Conservation (phyloP, 148 eudicot genomes). For the Diospyros lotus region DNA sequence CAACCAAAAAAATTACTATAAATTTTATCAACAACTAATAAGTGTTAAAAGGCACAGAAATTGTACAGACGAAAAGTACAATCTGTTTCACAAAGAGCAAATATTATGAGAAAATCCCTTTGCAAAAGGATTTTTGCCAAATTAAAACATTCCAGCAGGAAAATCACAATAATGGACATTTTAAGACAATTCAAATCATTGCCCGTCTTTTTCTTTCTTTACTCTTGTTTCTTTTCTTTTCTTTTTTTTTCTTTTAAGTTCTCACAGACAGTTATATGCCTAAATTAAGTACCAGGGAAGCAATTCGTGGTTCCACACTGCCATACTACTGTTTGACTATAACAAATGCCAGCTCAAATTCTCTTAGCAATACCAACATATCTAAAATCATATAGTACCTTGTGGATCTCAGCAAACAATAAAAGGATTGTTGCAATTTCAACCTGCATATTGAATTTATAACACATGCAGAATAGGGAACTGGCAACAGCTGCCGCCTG, state of each 20-base stretch:
- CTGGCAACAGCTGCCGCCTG: constrained; percentile 94
- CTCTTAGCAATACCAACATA: background rate
- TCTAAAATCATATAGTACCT: constrained; percentile 42
- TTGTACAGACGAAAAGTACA: background rate
- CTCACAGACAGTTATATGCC: background rate
- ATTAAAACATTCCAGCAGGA: background rate
- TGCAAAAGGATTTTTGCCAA: background rate
- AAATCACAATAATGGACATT: background rate
- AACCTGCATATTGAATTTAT: constrained; percentile 85
- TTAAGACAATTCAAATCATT: background rate
- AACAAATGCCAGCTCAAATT: background rate
- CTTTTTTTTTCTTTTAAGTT: background rate
- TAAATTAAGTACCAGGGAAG: background rate
- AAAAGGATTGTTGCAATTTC: constrained; percentile 82
- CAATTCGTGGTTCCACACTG: background rate
- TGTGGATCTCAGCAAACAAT: constrained; percentile 92
- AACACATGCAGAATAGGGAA: constrained; percentile 82
- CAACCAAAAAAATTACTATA: background rate
- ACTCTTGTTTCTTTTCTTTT: too few species aligned
- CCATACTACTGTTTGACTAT: background rate
- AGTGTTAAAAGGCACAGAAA: background rate
- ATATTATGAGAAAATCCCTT: background rate
- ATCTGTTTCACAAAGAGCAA: background rate
- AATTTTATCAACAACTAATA: background rate
- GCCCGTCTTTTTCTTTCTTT: background rate